Evolutionary conservation across 2,329 filamentous ascomycete species (phyloP).

Genomic region (Fusarium mangiferae): DNA sequence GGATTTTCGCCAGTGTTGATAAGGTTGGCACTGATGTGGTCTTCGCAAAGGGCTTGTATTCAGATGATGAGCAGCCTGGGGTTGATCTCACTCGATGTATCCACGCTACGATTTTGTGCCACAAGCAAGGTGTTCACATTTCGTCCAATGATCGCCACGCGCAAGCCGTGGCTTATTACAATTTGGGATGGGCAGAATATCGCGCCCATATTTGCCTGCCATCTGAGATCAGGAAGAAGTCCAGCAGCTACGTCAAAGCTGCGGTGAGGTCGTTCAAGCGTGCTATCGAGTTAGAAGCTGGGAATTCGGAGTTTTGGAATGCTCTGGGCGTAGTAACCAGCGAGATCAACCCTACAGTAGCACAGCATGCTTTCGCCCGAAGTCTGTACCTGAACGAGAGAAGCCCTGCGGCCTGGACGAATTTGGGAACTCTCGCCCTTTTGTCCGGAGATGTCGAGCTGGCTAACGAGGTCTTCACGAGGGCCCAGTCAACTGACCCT

Average conservation of each 20-base stretch:
- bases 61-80: constrained; percentile 59
- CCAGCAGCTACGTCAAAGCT: constrained; percentile 78
- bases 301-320: constrained; percentile 98
- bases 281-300: constrained; percentile 93
- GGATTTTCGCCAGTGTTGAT: constrained; percentile 76
- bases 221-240: constrained; percentile 62
- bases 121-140: constrained; percentile 84
- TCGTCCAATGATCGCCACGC: constrained; percentile 82
- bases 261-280: constrained; percentile 93
- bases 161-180: constrained; percentile 96
- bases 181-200: constrained; percentile 93
- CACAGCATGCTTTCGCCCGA: constrained; percentile 92
- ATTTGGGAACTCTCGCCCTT: constrained; percentile 87
- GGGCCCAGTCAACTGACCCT: constrained; percentile 92
- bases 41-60: constrained; percentile 56
- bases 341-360: constrained; percentile 83
- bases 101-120: constrained; percentile 80
- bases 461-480: constrained; percentile 90
- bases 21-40: constrained; percentile 61
- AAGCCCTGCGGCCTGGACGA: constrained; percentile 87
- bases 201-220: constrained; percentile 77
- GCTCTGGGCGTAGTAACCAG: constrained; percentile 92
- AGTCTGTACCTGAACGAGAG: constrained; percentile 93
- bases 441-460: constrained; percentile 84
- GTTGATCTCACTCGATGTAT: constrained; percentile 69